phyloP scores from a whole-genome alignment of 1,284 basidiomycete species.

The Caloboletus inedulis region DNA sequence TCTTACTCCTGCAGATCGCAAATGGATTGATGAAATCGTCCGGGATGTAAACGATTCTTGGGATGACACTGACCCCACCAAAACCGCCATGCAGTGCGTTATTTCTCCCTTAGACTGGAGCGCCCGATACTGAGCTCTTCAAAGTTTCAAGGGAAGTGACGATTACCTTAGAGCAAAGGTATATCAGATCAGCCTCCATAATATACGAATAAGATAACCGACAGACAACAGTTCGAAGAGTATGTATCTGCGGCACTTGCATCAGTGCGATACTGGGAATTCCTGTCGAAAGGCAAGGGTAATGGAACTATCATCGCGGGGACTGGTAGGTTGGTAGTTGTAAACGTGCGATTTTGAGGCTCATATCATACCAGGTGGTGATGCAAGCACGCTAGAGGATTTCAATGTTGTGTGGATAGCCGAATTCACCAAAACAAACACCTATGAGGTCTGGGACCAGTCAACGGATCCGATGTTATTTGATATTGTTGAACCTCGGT shows the following conservation, averaged over 20 bases:
- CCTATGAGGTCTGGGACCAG: conserved; percentile 84
- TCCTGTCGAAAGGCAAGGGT: conserved; percentile 62
- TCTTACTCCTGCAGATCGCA: conserved; percentile 90
- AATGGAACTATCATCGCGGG: conserved; percentile 63
- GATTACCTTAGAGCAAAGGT: conserved; percentile 89
- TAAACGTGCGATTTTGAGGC: background rate
- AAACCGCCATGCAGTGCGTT: conserved; percentile 63
- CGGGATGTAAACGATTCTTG: conserved; percentile 81
- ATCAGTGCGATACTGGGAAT: conserved; percentile 85
- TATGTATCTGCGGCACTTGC: conserved; percentile 79
- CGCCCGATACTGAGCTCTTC: conserved; percentile 3
- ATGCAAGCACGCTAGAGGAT: conserved; percentile 56
- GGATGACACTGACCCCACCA: conserved; percentile 59
- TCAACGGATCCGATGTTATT: conserved; percentile 87
- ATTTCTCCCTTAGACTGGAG: background rate
- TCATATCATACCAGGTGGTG: conserved; percentile 34
- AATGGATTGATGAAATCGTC: conserved; percentile 88
- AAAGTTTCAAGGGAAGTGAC: conserved; percentile 86
- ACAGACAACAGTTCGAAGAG: conserved; percentile 65
- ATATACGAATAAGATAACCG: background rate
- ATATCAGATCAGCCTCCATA: conserved; percentile 17
- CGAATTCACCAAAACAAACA: conserved; percentile 80
- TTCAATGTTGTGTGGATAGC: conserved; percentile 84
- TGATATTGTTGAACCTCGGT: conserved; percentile 89
- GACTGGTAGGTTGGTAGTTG: conserved; percentile 40